Evolutionary conservation across 2,329 filamentous ascomycete genomes (phyloP), one percentile per base, ranked within the genome.

Genomic region (Colletotrichum spinosum): DNA sequence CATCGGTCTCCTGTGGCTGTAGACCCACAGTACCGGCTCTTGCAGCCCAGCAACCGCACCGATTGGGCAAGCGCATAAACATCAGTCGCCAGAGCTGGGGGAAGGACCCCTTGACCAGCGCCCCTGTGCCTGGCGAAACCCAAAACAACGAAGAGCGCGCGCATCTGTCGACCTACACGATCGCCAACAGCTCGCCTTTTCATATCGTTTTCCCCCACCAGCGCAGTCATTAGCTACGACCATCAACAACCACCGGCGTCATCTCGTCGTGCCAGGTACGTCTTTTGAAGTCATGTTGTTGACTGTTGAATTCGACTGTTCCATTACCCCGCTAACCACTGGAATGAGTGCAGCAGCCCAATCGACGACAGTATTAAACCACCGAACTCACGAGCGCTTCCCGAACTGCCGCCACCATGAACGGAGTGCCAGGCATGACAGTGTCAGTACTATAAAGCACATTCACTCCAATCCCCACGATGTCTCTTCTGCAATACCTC

Each of bases 251-350:
- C 25, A 5, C 25, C 39, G 41, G 63, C 42, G 59, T 54, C 63
- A 63, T 48, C 10, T 34, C 37, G 52, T 13, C 6, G 13, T 54
- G 33, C n/a, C 46, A 65, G 59, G 64, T 60, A 60, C 48, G 55
- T 35, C 17, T 15, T 17, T 13, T 46, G 13, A 45, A n/a, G 3
- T 17, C 41, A 53, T 53, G 52, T 17, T 49, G 46, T 55, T 55
- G 38, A 48, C 38, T 55, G 17, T 25, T 49, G 41, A 50, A 41
- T 65, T 50, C 61, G 51, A 45, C n/a, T 67, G 60, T 65, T 52
- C 60, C 68, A 78, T 79, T 77, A 75, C 77, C 77, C 75, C 75
- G 78, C 78, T 80, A 78, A 80, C 78, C 68, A 59, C 65, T 77
- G 78, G 78, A 80, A 80, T 80, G 77, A 75, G 70, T 60, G 48